A percentile compares a stretch with the other conserved stretches of the same genome.
Evolutionary conservation across 305 asterid genomes (phyloP).

Genomic region (Solanum hybrid): DNA sequence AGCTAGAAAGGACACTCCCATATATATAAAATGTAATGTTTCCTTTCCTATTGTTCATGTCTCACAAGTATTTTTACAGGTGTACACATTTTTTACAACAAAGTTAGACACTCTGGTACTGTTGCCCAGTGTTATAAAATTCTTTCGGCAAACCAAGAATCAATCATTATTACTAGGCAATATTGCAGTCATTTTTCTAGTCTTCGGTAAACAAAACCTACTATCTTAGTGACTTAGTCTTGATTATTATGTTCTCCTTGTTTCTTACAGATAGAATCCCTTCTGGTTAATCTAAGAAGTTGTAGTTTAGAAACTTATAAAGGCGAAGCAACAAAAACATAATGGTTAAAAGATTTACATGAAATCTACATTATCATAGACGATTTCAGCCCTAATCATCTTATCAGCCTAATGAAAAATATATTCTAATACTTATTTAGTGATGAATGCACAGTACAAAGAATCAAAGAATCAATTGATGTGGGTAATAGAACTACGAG

Average conservation of each 20-base stretch:
- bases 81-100: conserved; percentile 70
- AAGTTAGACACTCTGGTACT: conserved; percentile 53
- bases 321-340: too few species aligned
- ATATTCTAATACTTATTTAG: too few species aligned
- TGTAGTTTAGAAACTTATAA: too few species aligned
- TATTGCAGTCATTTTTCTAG: conserved; percentile 62
- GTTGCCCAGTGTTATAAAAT: conserved; percentile 57
- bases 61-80: conserved; percentile 17
- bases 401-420: too few species aligned
- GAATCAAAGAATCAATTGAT: too few species aligned
- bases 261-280: conserved; percentile 40
- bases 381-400: too few species aligned
- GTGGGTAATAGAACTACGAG: too few species aligned
- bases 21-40: not conserved
- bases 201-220: conserved; percentile 45
- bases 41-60: not conserved
- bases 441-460: too few species aligned
- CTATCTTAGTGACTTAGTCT: conserved; percentile 6
- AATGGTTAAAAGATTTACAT: not conserved
- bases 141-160: conserved; percentile 36
- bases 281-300: too few species aligned
- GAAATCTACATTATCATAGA: too few species aligned
- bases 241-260: conserved; percentile 39
- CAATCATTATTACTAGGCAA: conserved; percentile 53
- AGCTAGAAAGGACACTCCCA: conserved; percentile 24